Conservation (phyloP, 1,284 basidiomycete species). For the Cryptococcus maquisensis region DNA sequence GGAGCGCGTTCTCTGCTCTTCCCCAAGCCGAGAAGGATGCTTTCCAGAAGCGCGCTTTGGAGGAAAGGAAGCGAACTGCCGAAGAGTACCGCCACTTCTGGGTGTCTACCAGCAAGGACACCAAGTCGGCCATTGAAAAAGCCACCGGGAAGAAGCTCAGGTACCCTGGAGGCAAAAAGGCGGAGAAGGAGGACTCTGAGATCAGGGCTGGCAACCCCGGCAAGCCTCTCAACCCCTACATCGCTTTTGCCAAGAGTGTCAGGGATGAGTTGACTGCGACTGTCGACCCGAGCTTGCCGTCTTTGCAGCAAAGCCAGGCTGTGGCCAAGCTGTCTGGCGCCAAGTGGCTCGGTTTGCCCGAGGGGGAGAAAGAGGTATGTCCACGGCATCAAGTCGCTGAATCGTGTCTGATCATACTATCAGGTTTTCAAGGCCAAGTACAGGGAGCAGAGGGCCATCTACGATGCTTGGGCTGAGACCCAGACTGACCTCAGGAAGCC, state of each 20-base stretch:
- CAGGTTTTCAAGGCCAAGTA: slow-evolving; percentile 20
- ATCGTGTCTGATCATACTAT: not conserved
- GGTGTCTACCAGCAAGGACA: slow-evolving; percentile 19
- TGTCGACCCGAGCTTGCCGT: slow-evolving; percentile 3
- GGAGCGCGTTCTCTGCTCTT: slow-evolving; percentile 20
- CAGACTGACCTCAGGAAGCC: slow-evolving; percentile 6
- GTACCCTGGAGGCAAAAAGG: slow-evolving; percentile 22
- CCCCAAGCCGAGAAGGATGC: slow-evolving; percentile 2
- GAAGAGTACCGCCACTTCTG: slow-evolving; percentile 27
- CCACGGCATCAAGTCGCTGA: not conserved
- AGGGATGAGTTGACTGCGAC: slow-evolving; percentile 3
- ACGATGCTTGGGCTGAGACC: slow-evolving; percentile 19
- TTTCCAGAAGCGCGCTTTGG: slow-evolving; percentile 3
- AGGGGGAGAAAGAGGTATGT: slow-evolving; percentile 35
- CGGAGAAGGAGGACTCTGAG: slow-evolving; percentile 11
- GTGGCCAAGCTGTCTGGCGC: slow-evolving; percentile 24
- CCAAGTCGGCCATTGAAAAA: slow-evolving; percentile 19
- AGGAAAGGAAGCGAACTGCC: slow-evolving; percentile 11
- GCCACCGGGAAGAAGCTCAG: slow-evolving; percentile 24
- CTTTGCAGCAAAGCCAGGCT: not conserved
- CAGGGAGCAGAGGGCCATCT: slow-evolving; percentile 17
- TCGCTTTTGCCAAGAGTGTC: slow-evolving; percentile 16
- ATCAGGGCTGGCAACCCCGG: slow-evolving; percentile 28
- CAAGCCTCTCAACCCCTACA: slow-evolving; percentile 28
- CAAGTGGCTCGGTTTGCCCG: slow-evolving; percentile 28